A percentile compares a stretch with the other conserved stretches of the same genome.
Evolutionary conservation across 2,329 filamentous ascomycete species (phyloP).

Genomic region (Trichoderma atrobrunneum): DNA sequence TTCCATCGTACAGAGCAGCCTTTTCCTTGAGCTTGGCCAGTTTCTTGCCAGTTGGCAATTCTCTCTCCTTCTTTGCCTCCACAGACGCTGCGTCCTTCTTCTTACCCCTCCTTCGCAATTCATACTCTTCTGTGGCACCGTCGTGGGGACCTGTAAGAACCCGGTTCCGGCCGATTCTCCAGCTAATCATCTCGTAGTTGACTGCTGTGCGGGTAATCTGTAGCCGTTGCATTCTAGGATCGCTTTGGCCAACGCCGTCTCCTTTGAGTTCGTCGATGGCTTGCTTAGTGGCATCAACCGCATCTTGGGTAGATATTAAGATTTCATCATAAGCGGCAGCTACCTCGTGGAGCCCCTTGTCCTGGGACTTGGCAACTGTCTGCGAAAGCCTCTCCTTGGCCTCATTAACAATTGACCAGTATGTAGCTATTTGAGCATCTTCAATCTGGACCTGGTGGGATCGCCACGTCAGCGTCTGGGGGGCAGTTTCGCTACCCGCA

Average conservation of each 20-base stretch:
- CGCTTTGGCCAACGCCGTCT: slow-evolving; percentile 80
- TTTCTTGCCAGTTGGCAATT: slow-evolving; percentile 70
- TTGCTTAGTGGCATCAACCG: slow-evolving; percentile 87
- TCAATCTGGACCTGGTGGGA: slow-evolving; percentile 82
- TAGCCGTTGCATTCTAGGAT: slow-evolving; percentile 84
- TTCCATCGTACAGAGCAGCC: slow-evolving; percentile 86
- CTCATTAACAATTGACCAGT: slow-evolving; percentile 66
- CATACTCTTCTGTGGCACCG: slow-evolving; percentile 60
- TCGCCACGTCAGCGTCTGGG: slow-evolving; percentile 81
- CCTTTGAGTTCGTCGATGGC: slow-evolving; percentile 85
- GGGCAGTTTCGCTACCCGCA: slow-evolving; percentile 53
- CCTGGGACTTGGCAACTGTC: slow-evolving; percentile 43
- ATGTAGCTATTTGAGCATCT: slow-evolving; percentile 85
- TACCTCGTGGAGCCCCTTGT: slow-evolving; percentile 59
- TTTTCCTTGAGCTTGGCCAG: slow-evolving; percentile 80
- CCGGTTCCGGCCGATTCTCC: slow-evolving; percentile 90
- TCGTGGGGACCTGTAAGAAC: slow-evolving; percentile 82
- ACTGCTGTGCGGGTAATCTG: slow-evolving; percentile 91
- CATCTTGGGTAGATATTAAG: slow-evolving; percentile 86
- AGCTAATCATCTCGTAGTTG: slow-evolving; percentile 90
- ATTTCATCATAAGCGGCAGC: slow-evolving; percentile 89
- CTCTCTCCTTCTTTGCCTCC: slow-evolving; percentile 48
- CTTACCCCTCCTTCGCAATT: slow-evolving; percentile 52
- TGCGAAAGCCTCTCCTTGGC: slow-evolving; percentile 51
- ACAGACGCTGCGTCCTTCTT: slow-evolving; percentile 39